Percentiles rank a stretch among this genome's conserved stretches.
These are phyloP conservation scores for Penicillium herquei DNA, from an alignment of 495 filamentous ascomycete genomes.

Conservation along the genomic window DNA sequence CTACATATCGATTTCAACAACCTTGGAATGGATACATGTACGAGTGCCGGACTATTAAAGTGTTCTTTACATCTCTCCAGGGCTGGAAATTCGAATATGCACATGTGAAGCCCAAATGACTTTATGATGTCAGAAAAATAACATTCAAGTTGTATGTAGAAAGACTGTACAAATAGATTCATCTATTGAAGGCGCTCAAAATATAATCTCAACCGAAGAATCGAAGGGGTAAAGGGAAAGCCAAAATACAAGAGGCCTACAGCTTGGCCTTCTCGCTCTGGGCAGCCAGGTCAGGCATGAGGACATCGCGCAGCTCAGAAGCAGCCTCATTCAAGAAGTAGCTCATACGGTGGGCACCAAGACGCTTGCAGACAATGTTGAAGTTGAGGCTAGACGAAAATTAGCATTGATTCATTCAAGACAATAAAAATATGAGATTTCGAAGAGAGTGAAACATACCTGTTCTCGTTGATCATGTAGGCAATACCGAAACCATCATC, in stretches of 20 bases:
- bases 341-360: constrained; percentile 90
- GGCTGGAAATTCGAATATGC: no score
- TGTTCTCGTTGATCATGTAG: constrained; percentile 99
- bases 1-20: no score
- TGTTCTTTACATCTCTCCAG: no score
- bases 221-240: constrained; percentile 2
- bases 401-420: constrained; percentile 11
- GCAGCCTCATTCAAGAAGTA: constrained; percentile 94
- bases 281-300: constrained; percentile 76
- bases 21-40: no score
- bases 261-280: constrained; percentile 82
- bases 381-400: constrained; percentile 74
- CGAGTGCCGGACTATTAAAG: no score
- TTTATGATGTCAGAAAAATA: neutral
- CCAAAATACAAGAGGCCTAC: constrained; percentile 37
- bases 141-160: constrained; percentile 4
- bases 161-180: constrained; percentile 13
- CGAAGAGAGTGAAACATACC: constrained; percentile 28
- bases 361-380: constrained; percentile 93
- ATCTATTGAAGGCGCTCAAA: constrained; percentile 16
- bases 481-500: constrained; percentile 96
- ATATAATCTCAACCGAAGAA: constrained; percentile 2
- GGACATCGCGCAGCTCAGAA: constrained; percentile 80
- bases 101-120: no score
- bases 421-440: neutral